A percentile compares a stretch with the other conserved stretches of the same genome.
Conservation (phyloP, 164 flowering plant species). For the Aristolochia contorta region DNA sequence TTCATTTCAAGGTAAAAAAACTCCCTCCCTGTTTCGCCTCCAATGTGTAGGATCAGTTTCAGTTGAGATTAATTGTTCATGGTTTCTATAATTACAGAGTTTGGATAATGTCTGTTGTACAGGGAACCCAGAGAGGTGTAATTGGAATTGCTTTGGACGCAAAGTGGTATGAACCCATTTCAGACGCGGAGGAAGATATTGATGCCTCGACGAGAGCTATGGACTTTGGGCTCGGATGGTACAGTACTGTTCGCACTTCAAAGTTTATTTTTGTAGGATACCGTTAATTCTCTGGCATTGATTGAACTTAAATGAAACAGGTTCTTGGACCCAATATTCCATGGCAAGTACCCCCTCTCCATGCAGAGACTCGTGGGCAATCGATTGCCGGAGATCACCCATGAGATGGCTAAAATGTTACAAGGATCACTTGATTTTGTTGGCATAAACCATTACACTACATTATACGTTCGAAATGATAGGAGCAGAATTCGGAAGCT, state of each 20-base stretch:
- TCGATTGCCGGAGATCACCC: conserved; percentile 53
- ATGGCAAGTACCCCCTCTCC: conserved; percentile 69
- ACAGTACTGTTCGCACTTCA: conserved; percentile 2
- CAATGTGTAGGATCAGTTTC: background rate
- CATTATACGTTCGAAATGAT: conserved; percentile 66
- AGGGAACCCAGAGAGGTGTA: conserved; percentile 60
- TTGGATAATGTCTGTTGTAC: background rate
- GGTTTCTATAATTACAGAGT: background rate
- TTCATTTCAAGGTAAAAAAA: conserved; percentile 61
- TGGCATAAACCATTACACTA: conserved; percentile 83
- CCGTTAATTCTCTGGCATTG: too few species aligned
- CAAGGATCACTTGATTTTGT: conserved; percentile 57
- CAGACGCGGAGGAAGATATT: conserved; percentile 51
- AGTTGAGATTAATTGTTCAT: background rate
- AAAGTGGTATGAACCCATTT: conserved; percentile 78
- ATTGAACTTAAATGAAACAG: conserved; percentile 28
- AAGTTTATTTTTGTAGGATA: too few species aligned
- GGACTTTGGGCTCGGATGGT: conserved; percentile 84
- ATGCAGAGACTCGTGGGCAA: conserved; percentile 54
- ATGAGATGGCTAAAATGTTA: conserved; percentile 29
- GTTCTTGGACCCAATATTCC: conserved; percentile 83
- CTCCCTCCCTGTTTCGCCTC: too few species aligned
- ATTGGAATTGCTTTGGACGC: conserved; percentile 79
- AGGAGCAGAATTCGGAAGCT: conserved; percentile 39
- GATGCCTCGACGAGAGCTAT: conserved; percentile 78